Evolutionary conservation across 2,329 filamentous ascomycete genomes (phyloP).

Genomic region (Fusarium anguioides): DNA sequence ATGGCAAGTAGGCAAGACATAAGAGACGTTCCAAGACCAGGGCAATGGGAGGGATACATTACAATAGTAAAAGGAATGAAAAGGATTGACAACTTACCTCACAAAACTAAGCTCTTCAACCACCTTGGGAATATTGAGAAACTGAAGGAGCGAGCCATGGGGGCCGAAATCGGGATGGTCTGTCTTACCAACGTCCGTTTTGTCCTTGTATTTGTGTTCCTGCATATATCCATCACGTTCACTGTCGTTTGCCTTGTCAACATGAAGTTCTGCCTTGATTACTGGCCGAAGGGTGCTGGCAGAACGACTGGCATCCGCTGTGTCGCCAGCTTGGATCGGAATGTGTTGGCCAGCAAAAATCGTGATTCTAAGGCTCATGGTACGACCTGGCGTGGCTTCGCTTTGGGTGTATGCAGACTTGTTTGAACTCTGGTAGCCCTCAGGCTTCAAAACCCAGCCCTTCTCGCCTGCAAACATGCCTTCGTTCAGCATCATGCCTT

Average conservation of each 20-base stretch:
- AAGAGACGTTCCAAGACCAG: neutral
- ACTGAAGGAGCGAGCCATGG: conserved; percentile 65
- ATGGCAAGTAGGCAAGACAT: conserved; percentile 10
- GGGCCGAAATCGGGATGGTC: conserved; percentile 72
- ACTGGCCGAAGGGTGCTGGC: conserved; percentile 69
- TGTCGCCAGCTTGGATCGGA: conserved; percentile 48
- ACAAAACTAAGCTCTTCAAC: conserved; percentile 79
- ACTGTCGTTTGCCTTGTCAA: conserved; percentile 67
- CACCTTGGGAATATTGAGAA: conserved; percentile 67
- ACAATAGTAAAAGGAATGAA: conserved; percentile 1
- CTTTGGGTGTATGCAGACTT: conserved; percentile 55
- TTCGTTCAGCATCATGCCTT: conserved; percentile 95
- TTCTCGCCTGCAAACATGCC: conserved; percentile 92
- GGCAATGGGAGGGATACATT: neutral
- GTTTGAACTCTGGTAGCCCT: conserved; percentile 71
- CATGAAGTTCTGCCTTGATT: conserved; percentile 83
- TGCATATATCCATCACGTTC: conserved; percentile 48
- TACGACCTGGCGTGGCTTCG: conserved; percentile 60
- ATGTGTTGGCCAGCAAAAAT: conserved; percentile 82
- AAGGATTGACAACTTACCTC: conserved; percentile 63
- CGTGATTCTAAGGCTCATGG: conserved; percentile 75
- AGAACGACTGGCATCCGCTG: conserved; percentile 47
- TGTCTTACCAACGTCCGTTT: conserved; percentile 66
- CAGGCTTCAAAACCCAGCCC: conserved; percentile 88
- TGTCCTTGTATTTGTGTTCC: conserved; percentile 69